Conservation (phyloP, 768 basidiomycete species). For the Lactarius psammicola region DNA sequence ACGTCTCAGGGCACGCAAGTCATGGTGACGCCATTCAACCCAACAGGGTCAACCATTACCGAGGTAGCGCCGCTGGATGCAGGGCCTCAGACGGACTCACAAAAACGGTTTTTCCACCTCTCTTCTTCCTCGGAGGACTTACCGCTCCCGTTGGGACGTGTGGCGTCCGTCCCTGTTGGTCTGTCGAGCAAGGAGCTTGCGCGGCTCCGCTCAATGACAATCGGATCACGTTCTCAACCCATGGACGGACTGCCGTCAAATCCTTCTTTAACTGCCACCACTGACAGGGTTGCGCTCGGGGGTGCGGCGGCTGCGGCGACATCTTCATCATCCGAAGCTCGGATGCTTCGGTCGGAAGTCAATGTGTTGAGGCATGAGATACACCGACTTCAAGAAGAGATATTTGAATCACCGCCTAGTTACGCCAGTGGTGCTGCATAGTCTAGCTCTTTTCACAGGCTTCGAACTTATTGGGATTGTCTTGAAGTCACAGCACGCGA, state of each 20-base stretch:
- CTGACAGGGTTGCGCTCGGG: neutral
- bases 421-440: conserved; percentile 18
- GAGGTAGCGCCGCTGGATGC: neutral
- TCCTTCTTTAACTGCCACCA: neutral
- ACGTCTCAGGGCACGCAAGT: neutral
- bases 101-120: neutral
- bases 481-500: too few species aligned
- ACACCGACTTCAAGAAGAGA: conserved; percentile 30
- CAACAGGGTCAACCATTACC: too few species aligned
- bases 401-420: conserved; percentile 32
- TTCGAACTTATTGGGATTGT: too few species aligned
- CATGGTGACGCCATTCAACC: conserved; percentile 8
- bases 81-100: neutral
- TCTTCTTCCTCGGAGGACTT: too few species aligned
- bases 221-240: neutral
- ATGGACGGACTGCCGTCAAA: neutral
- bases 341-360: conserved; percentile 29
- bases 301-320: neutral
- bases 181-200: conserved; percentile 20
- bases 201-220: neutral
- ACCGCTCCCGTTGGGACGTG: neutral
- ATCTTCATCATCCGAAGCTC: neutral
- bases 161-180: neutral
- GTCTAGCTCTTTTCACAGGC: too few species aligned
- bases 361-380: conserved; percentile 32